Evolutionary conservation across 129 eudicot genomes (phyloP).

Genomic region (Chrysanthemum lavandulifolium): DNA sequence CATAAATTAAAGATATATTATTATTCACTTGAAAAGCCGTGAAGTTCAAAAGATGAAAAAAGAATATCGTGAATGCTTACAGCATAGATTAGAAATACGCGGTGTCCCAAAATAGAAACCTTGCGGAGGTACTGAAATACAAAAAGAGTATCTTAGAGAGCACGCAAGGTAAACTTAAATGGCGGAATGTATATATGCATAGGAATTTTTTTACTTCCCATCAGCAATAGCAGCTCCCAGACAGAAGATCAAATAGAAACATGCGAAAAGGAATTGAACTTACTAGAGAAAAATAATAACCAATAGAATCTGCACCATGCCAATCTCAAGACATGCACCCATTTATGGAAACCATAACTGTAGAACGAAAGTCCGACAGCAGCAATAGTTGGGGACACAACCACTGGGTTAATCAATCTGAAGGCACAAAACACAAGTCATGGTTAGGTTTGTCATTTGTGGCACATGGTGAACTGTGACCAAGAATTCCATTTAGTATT

Average conservation of each 20-base stretch:
- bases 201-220: constrained; percentile 3
- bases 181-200: neutral
- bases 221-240: constrained; percentile 1
- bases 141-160: constrained; percentile 7
- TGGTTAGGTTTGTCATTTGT: neutral
- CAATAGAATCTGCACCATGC: constrained; percentile 74
- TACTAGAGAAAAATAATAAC: constrained; percentile 84
- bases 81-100: constrained; percentile 87
- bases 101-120: constrained; percentile 87
- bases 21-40: constrained; percentile 1
- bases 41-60: neutral
- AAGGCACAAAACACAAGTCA: constrained; percentile 2
- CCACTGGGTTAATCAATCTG: constrained; percentile 93
- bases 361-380: constrained; percentile 98
- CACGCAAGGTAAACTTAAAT: neutral
- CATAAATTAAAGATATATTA: constrained; percentile 2
- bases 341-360: constrained; percentile 87
- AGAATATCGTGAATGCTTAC: constrained; percentile 42
- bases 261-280: constrained; percentile 23
- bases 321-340: constrained; percentile 92
- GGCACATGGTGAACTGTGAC: neutral
- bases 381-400: constrained; percentile 93
- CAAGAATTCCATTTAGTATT: neutral
- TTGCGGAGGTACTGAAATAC: constrained; percentile 90
- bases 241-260: neutral